Base-by-base conservation (phyloP, 257 asterid genomes). In the Agastache rugosa region DNA sequence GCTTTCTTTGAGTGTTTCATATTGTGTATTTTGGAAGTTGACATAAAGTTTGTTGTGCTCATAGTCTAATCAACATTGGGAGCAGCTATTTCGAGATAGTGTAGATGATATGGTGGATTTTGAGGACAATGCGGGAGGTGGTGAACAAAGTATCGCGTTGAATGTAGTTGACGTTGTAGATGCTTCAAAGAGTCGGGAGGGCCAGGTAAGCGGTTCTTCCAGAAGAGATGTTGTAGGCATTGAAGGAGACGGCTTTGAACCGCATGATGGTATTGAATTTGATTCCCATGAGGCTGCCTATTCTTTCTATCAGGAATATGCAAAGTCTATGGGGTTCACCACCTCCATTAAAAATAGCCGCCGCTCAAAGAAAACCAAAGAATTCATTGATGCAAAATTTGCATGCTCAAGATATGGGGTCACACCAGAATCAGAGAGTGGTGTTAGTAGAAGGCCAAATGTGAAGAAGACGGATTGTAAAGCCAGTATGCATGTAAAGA, bases 251-350 rank as follows among this genome's bases (percentile, higher is more conserved):
- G 81, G 83, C 77, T 81, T 83, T 45, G 97, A 92, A 82, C 96
- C 91, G 3, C 88, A 78, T 67, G 96, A 89, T 75, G 99, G 97
- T 29, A 85, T 92, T 20, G 99, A 94, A 56, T 94, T 94, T 50
- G 96, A 85, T 74, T 90, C 97, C 67, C 96, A 94, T 42, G 99
- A 92, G 85, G 87, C 91, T 0, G 99, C 96, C 3, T 94, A 92
- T 82, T 74, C 96, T 7, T 94, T 90, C 78, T 94, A 94, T 82
- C 99, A 94, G 81, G 98, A 92, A 71, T 92, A 92, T 77, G 98
- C 98, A 55, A 94, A 94, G 81, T 92, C 99, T 2, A 92, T 94
- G 99, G 99, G 99, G 44, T 94, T 94, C 90, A 94, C 97, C 70
- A 92, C 97, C 74, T 94, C 99, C 0, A 94, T 94, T 67, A 94